Conservation (phyloP, 805 yeast species). For the Lachancea dasiensis region DNA sequence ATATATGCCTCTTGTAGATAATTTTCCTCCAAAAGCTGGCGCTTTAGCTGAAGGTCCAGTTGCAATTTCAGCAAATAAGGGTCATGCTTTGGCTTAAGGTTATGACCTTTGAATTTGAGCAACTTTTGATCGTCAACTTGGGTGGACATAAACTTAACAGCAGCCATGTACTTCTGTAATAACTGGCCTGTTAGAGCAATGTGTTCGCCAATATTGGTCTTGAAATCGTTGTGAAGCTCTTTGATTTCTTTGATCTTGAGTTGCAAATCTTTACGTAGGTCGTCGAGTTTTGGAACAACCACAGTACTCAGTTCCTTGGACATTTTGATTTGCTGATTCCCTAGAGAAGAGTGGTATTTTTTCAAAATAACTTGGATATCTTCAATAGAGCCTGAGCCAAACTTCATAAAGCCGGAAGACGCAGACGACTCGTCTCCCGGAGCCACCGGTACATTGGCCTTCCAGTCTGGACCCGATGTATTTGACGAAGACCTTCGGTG, state of each 20-base stretch:
- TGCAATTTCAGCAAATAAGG: constrained; percentile 58
- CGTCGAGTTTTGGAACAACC: constrained; percentile 54
- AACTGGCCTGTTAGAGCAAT: constrained; percentile 57
- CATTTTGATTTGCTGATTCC: constrained; percentile 47
- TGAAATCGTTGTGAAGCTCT: constrained; percentile 57
- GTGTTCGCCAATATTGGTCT: constrained; percentile 52
- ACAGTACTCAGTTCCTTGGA: constrained; percentile 49
- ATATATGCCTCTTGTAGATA: constrained; percentile 59
- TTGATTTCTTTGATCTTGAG: constrained; percentile 78
- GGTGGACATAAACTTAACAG: constrained; percentile 38
- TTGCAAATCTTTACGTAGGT: constrained; percentile 59
- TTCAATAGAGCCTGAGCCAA: constrained; percentile 71
- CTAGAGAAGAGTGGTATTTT: constrained; percentile 56
- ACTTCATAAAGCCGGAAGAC: constrained; percentile 53
- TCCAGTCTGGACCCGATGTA: not conserved
- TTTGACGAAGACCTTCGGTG: not conserved
- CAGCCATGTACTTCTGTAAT: constrained; percentile 41
- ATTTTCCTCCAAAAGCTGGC: constrained; percentile 55
- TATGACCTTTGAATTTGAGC: constrained; percentile 16
- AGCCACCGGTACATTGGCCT: constrained; percentile 5
- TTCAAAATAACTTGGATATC: constrained; percentile 67
- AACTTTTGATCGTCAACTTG: constrained; percentile 29
- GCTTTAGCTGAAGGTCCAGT: constrained; percentile 59
- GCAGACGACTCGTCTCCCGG: constrained; percentile 21
- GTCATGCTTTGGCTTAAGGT: constrained; percentile 42